Evolutionary conservation across 1,284 basidiomycete species (phyloP).

Genomic region (Cutaneotrichosporon sp.): DNA sequence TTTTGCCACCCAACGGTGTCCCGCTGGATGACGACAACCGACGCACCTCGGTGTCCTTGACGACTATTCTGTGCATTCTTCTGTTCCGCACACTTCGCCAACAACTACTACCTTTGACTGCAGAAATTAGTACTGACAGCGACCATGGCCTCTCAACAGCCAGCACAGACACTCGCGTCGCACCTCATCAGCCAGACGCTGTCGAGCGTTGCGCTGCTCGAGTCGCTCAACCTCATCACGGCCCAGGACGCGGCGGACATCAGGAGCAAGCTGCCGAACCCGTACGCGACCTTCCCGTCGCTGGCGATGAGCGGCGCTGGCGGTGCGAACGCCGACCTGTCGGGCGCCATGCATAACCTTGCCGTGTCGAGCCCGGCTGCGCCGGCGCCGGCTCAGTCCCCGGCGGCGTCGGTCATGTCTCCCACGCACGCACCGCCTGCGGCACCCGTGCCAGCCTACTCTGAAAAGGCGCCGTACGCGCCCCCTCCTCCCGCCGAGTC

Average conservation of each 20-base stretch:
- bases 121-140: not conserved
- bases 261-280: constrained; percentile 32
- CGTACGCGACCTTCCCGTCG: constrained; percentile 20
- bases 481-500: not conserved
- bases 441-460: too few species aligned
- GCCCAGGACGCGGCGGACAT: constrained; percentile 34
- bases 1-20: too few species aligned
- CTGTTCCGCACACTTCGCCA: too few species aligned
- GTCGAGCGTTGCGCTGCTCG: constrained; percentile 33
- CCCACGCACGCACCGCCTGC: not conserved
- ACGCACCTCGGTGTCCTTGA: too few species aligned
- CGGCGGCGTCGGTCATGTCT: not conserved
- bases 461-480: not conserved
- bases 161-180: constrained; percentile 31
- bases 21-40: too few species aligned
- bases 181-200: constrained; percentile 43
- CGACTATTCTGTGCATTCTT: too few species aligned
- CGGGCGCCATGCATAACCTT: constrained; percentile 1
- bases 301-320: constrained; percentile 8
- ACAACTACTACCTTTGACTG: too few species aligned
- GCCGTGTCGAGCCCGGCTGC: not conserved
- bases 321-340: not conserved
- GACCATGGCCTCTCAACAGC: constrained; percentile 7
- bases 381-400: not conserved
- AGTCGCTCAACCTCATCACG: constrained; percentile 31